Conservation (phyloP, 768 basidiomycete species). For the Harrya chromipes region DNA sequence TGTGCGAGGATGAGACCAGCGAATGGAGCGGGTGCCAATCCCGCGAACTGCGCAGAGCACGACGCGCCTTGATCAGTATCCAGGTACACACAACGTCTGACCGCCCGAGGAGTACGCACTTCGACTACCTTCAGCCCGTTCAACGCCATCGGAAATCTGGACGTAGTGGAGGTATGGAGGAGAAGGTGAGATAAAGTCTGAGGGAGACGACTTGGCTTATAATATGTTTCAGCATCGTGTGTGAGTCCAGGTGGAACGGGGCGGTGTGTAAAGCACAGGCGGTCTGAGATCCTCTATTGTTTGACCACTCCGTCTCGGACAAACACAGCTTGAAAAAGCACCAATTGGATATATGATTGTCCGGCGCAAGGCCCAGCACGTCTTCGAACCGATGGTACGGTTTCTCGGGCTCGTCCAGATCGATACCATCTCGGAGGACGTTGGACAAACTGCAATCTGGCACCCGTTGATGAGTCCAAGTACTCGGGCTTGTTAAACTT, state of each 20-base stretch:
- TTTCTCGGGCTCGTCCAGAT: too few relatives aligned
- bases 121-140: constrained; percentile 51
- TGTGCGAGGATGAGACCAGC: constrained; percentile 76
- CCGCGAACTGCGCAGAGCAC: constrained; percentile 51
- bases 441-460: too few relatives aligned
- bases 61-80: neutral
- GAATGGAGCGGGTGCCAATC: constrained; percentile 79
- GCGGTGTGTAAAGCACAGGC: too few relatives aligned
- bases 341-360: too few relatives aligned
- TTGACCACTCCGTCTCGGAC: too few relatives aligned
- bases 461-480: too few relatives aligned
- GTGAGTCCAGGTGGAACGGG: neutral
- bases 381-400: too few relatives aligned
- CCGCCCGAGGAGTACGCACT: constrained; percentile 24
- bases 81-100: neutral
- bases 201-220: neutral
- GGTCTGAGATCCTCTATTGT: too few relatives aligned
- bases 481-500: too few relatives aligned
- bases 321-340: too few relatives aligned
- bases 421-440: too few relatives aligned
- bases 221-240: constrained; percentile 14
- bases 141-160: constrained; percentile 40
- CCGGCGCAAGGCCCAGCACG: too few relatives aligned
- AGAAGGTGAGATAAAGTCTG: neutral
- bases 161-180: neutral